These are phyloP conservation scores for Ustilago bromivora DNA, from an alignment of 1,284 basidiomycete genomes.

Conservation along the genomic window DNA sequence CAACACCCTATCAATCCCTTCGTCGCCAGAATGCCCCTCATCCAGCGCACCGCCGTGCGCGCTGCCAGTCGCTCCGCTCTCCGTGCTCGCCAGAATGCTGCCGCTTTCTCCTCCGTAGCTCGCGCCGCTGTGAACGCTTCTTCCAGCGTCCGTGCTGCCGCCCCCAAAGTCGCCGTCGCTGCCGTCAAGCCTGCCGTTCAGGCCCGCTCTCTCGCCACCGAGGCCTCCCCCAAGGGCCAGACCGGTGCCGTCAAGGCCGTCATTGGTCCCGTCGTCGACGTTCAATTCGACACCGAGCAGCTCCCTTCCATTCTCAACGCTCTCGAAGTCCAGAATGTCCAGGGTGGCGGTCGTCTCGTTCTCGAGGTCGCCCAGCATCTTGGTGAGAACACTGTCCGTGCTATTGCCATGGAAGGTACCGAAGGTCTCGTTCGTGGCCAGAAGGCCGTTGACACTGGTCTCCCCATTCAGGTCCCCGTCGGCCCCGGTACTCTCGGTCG, in stretches of 20 bases:
- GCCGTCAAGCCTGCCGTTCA: conserved; percentile 48
- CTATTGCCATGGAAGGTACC: conserved; percentile 82
- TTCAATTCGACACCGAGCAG: conserved; percentile 77
- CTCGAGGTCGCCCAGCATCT: conserved; percentile 83
- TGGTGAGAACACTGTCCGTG: conserved; percentile 93
- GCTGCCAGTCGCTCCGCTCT: conserved; percentile 60
- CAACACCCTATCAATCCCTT: conserved; percentile 22
- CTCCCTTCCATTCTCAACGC: conserved; percentile 98
- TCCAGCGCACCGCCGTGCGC: conserved; percentile 61
- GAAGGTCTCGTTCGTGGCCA: conserved; percentile 99
- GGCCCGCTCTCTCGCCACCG: conserved; percentile 62
- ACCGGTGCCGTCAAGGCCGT: conserved; percentile 68
- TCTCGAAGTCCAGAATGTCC: conserved; percentile 93
- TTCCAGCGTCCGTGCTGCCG: conserved; percentile 46
- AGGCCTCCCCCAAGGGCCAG: conserved; percentile 53
- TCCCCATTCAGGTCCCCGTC: conserved; percentile 95
- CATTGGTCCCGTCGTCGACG: conserved; percentile 91
- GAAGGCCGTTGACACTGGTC: conserved; percentile 94
- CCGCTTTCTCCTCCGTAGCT: conserved; percentile 57
- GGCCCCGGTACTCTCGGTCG: conserved; percentile 92
- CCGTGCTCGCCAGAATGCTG: conserved; percentile 59
- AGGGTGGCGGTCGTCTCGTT: conserved; percentile 76
- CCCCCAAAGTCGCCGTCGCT: conserved; percentile 48
- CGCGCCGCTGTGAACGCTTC: conserved; percentile 48
- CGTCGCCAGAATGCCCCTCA: conserved; percentile 55